Conservation (phyloP, 176 grass and related monocot genomes). For the Triticum monococcum region DNA sequence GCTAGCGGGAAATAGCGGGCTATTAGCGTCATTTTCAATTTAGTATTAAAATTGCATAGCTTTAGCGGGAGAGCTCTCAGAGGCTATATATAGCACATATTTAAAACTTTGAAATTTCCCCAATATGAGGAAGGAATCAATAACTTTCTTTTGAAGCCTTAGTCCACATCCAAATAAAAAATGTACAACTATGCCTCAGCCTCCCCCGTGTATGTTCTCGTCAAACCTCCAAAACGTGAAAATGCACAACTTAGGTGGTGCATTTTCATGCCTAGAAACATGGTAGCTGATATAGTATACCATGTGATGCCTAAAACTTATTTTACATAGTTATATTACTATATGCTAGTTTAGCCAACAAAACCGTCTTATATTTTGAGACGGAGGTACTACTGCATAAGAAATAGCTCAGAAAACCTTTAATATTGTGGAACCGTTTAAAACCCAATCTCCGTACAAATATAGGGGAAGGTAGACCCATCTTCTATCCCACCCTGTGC, state of each 20-base stretch:
- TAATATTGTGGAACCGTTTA: background rate
- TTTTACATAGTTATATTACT: background rate
- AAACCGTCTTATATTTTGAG: background rate
- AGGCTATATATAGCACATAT: too few relatives aligned
- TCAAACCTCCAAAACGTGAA: background rate
- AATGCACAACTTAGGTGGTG: background rate
- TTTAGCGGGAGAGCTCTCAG: too few relatives aligned
- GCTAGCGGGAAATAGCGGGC: too few relatives aligned
- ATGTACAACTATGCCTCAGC: background rate
- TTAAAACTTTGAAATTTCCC: background rate
- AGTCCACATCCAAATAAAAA: background rate
- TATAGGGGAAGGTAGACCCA: background rate
- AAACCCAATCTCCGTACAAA: background rate
- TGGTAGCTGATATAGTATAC: background rate
- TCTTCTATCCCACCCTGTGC: background rate
- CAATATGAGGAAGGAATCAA: background rate
- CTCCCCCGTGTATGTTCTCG: background rate
- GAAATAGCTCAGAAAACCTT: background rate
- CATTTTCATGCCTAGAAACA: background rate
- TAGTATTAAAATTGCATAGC: too few relatives aligned
- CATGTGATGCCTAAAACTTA: background rate
- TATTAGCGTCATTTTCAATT: too few relatives aligned
- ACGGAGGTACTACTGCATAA: background rate
- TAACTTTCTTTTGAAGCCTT: background rate
- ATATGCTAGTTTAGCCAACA: background rate